phyloP scores from a whole-genome alignment of 495 filamentous ascomycete genomes.

The Xylaria sp. region DNA sequence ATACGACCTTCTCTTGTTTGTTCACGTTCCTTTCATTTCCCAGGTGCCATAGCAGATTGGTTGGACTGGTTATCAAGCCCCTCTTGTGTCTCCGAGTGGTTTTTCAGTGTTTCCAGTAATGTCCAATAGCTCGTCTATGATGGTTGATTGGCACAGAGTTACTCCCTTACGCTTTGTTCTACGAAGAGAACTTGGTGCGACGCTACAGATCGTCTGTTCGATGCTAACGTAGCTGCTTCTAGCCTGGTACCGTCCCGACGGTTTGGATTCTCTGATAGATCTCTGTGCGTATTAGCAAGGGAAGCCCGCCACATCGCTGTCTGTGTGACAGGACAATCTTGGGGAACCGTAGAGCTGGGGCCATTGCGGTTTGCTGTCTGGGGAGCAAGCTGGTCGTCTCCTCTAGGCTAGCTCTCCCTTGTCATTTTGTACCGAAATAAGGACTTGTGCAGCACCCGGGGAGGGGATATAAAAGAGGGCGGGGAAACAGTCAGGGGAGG shows the following conservation, averaged over 20 bases:
- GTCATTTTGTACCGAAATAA: slow-evolving; percentile 12
- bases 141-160: neutral
- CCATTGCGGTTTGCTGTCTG: neutral
- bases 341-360: slow-evolving; percentile 23
- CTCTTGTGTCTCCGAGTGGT: neutral
- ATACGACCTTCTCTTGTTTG: slow-evolving; percentile 25
- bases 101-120: neutral
- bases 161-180: neutral
- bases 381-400: slow-evolving; percentile 12
- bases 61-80: neutral
- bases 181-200: slow-evolving; percentile 6
- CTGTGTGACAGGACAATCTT: slow-evolving; percentile 25
- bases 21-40: slow-evolving; percentile 28
- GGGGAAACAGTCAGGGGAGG: slow-evolving; percentile 20
- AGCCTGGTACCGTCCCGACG: slow-evolving; percentile 21
- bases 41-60: neutral
- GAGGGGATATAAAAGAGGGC: neutral
- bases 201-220: slow-evolving; percentile 10
- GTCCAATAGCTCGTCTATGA: neutral
- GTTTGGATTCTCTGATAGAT: slow-evolving; percentile 23
- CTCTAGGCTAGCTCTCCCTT: slow-evolving; percentile 11
- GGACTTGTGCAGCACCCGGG: slow-evolving; percentile 4
- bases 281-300: slow-evolving; percentile 25
- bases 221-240: slow-evolving; percentile 23
- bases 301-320: slow-evolving; percentile 26